Evolutionary conservation across 2,329 filamentous ascomycete species (phyloP), one percentile per base, ranked within the genome.

Genomic region (Xylaria sp.): DNA sequence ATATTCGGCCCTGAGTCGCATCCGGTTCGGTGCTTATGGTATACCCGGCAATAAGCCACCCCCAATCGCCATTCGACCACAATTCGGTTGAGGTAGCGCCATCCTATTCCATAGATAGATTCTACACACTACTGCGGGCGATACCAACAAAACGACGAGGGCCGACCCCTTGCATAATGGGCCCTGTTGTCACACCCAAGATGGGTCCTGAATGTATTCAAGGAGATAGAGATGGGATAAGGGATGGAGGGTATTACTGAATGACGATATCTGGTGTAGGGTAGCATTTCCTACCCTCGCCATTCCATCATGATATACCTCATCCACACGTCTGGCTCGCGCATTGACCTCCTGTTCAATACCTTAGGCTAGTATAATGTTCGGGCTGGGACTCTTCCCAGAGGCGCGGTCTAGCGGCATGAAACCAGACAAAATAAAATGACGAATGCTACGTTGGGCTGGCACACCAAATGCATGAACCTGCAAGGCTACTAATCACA

Each of bases 181-280:
- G 37, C 38, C 59, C 57, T 65, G 67, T 65, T 70, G 71, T 72
- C 69, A 69, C 69, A 72, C 71, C 67, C 70, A 70, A 69, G 64
- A 66, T 59, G 63, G n/a, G n/a, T n/a, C n/a, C 61, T 52, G 60
- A 60, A 55, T 52, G 59, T 52, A 51, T n/a, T 15, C 46, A 52
- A 54, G 49, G 60, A 37, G 23, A 37, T 41, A 40, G 49, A 35
- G 37, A 17, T 43, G n/a, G 47, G 49, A 29, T 43, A 43, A 35
- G 10, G 48, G 47, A 54, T 53, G 52, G 52, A 61, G 37, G 41
- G 38, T 40, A 37, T 48, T 54, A 40, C 40, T 51, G 54, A 62
- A 63, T 48, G 54, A 52, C 52, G 46, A 23, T 25, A 27, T 38
- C 23, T 37, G 64, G 56, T 38, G 43, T 43, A 57, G 61, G 61